Conservation (phyloP, 192 early-diverging fungal genomes). For the Coemansia sp. region DNA sequence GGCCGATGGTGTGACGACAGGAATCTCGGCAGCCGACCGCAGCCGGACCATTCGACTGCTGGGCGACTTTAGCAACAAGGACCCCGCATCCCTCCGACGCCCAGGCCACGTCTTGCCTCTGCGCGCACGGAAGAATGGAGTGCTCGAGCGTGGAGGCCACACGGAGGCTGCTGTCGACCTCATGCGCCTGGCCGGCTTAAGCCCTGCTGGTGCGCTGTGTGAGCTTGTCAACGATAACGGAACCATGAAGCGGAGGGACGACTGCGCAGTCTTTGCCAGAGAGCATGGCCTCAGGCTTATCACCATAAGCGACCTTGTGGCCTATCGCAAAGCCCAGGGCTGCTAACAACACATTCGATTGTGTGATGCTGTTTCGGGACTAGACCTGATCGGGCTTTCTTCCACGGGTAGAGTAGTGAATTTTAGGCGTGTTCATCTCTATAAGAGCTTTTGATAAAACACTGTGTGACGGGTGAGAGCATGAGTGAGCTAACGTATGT, state of each 20-base stretch:
- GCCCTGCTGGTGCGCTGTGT: slow-evolving; percentile 86
- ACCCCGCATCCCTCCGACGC: slow-evolving; percentile 71
- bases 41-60: slow-evolving; percentile 75
- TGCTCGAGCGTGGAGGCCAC: slow-evolving; percentile 86
- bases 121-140: slow-evolving; percentile 77
- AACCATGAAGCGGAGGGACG: slow-evolving; percentile 90
- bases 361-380: too few relatives aligned
- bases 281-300: slow-evolving; percentile 83
- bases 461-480: too few relatives aligned
- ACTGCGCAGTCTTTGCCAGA: slow-evolving; percentile 82
- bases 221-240: slow-evolving; percentile 92
- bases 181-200: slow-evolving; percentile 77
- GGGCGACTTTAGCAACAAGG: slow-evolving; percentile 66
- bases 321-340: slow-evolving; percentile 61
- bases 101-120: slow-evolving; percentile 96
- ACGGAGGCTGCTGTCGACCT: slow-evolving; percentile 93
- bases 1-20: slow-evolving; percentile 83
- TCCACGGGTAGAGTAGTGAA: too few relatives aligned
- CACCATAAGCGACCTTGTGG: slow-evolving; percentile 83
- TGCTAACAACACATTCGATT: slow-evolving; percentile 4
- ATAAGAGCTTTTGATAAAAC: too few relatives aligned
- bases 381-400: too few relatives aligned
- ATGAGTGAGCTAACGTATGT: too few relatives aligned
- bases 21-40: slow-evolving; percentile 92
- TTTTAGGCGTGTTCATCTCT: too few relatives aligned